Conservation (phyloP, 1,284 basidiomycete species). For the Pterula multifida region DNA sequence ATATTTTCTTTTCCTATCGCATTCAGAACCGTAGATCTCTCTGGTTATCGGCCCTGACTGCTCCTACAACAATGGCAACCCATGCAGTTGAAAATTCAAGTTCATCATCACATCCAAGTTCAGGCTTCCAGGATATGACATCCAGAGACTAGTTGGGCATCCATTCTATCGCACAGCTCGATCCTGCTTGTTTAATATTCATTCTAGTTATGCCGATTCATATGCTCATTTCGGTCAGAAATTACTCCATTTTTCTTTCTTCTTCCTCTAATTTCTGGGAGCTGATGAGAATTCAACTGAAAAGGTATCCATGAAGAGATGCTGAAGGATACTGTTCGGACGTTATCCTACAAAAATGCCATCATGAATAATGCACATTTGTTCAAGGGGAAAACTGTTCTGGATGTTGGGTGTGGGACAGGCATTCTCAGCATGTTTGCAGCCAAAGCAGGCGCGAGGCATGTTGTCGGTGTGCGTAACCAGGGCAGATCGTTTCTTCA, state of each 20-base stretch:
- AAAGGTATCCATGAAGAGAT: constrained; percentile 97
- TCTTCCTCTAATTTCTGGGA: constrained; percentile 7
- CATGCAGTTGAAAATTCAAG: constrained; percentile 30
- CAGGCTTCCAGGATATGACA: constrained; percentile 13
- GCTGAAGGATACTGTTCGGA: constrained; percentile 96
- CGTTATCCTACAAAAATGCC: constrained; percentile 88
- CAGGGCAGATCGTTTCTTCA: constrained; percentile 1
- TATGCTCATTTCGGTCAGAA: constrained; percentile 97
- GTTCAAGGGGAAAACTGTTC: constrained; percentile 93
- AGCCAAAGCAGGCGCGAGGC: constrained; percentile 92
- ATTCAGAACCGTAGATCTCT: constrained; percentile 2
- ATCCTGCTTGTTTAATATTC: constrained; percentile 21
- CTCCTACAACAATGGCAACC: constrained; percentile 23
- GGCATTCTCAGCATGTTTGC: constrained; percentile 99
- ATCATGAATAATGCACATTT: constrained; percentile 94
- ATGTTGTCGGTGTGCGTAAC: constrained; percentile 78
- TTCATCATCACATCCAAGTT: constrained; percentile 3
- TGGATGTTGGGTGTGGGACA: constrained; percentile 98
- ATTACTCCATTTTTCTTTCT: too few species aligned
- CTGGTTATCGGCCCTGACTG: constrained; percentile 12
- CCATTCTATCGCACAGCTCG: constrained; percentile 12
- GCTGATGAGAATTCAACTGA: constrained; percentile 7
- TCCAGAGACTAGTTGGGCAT: constrained; percentile 63
- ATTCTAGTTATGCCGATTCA: constrained; percentile 70
- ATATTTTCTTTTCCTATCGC: constrained; percentile 5